Percentiles rank a stretch among this genome's conserved stretches.
Conservation (phyloP, 2,329 filamentous ascomycete species). For the Leptographium flavum region DNA sequence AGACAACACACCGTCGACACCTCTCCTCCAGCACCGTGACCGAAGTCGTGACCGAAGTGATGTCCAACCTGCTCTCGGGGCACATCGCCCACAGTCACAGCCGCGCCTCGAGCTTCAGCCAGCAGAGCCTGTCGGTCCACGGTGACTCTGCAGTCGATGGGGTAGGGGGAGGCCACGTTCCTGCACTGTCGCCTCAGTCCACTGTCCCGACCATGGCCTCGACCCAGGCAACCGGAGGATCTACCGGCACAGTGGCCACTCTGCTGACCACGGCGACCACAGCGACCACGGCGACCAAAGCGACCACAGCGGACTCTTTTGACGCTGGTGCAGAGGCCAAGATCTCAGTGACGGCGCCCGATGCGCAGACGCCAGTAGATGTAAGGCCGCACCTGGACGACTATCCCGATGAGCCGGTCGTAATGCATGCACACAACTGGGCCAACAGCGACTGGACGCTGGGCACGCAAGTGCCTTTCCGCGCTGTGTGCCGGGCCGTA, state of each 20-base stretch:
- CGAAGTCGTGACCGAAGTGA: constrained; percentile 17
- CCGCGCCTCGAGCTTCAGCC: constrained; percentile 24
- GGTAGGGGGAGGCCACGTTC: not conserved
- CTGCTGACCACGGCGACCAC: too few species aligned
- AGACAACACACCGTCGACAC: constrained; percentile 16
- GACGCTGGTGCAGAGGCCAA: not conserved
- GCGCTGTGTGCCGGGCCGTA: constrained; percentile 72
- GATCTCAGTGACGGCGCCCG: constrained; percentile 7
- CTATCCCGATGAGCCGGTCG: constrained; percentile 52
- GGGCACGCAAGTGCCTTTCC: constrained; percentile 74
- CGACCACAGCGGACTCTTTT: not conserved
- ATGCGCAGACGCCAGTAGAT: not conserved
- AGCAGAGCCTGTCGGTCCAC: constrained; percentile 5
- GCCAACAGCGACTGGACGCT: constrained; percentile 48
- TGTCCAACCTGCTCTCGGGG: constrained; percentile 3
- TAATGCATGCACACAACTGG: constrained; percentile 47
- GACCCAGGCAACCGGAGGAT: too few species aligned
- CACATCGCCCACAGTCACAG: constrained; percentile 17
- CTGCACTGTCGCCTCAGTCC: constrained; percentile 2
- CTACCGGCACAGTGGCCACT: too few species aligned
- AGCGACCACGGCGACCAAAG: constrained; percentile 1
- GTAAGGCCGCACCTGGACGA: not conserved
- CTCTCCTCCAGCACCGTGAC: constrained; percentile 23
- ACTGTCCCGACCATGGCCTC: constrained; percentile 2
- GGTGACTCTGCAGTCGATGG: not conserved